These are phyloP conservation scores for Acer negundo DNA, from an alignment of 345 rosid genomes.

Conservation along the genomic window DNA sequence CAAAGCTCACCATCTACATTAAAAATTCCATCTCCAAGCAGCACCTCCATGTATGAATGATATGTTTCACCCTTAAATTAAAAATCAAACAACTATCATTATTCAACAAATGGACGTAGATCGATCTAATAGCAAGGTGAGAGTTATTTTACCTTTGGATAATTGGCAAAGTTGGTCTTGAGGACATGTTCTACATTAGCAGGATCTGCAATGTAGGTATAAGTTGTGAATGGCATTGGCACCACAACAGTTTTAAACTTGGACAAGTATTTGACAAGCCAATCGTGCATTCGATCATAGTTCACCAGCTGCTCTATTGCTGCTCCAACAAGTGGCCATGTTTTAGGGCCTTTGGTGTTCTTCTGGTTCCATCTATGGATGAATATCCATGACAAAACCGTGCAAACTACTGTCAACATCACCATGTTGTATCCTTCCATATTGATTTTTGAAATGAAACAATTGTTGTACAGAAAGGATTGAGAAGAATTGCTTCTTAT, in stretches of 20 bases:
- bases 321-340: constrained; percentile 97
- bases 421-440: constrained; percentile 46
- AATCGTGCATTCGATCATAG: constrained; percentile 87
- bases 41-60: constrained; percentile 93
- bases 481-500: constrained; percentile 23
- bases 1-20: constrained; percentile 88
- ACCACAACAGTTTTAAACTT: constrained; percentile 71
- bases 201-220: constrained; percentile 94
- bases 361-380: constrained; percentile 79
- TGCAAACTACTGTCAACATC: constrained; percentile 40
- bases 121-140: neutral
- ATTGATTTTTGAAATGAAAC: neutral
- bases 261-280: constrained; percentile 75
- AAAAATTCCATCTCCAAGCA: constrained; percentile 89
- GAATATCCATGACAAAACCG: constrained; percentile 62
- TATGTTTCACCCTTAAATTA: constrained; percentile 76
- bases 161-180: constrained; percentile 80
- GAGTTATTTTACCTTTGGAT: constrained; percentile 66
- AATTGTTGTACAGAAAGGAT: constrained; percentile 10
- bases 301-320: constrained; percentile 79
- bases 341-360: constrained; percentile 70
- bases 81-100: constrained; percentile 10
- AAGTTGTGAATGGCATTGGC: constrained; percentile 86
- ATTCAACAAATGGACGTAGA: neutral
- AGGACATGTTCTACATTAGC: constrained; percentile 87